A percentile compares a stretch with the other conserved stretches of the same genome.
Evolutionary conservation across 2,329 filamentous ascomycete species (phyloP).

Genomic region (Exophiala oligosperma): DNA sequence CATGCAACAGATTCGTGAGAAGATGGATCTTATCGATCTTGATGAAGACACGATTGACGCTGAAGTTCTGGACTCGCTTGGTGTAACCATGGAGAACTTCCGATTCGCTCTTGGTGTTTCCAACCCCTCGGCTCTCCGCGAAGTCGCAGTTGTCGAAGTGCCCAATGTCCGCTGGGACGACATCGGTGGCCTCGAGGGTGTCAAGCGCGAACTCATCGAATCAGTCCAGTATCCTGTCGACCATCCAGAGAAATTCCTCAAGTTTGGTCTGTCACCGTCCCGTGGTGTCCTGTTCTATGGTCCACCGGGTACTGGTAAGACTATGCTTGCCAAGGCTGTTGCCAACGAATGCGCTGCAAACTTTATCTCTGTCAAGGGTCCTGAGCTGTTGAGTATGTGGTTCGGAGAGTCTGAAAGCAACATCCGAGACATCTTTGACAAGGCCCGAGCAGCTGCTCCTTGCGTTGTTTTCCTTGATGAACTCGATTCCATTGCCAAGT

Average conservation of each 20-base stretch:
- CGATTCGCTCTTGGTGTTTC: conserved; percentile 95
- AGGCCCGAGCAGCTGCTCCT: conserved; percentile 94
- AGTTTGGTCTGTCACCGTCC: conserved; percentile 96
- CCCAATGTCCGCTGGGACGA: conserved; percentile 99
- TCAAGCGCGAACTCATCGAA: conserved; percentile 99
- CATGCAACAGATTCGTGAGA: conserved; percentile 99
- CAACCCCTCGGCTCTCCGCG: conserved; percentile 96
- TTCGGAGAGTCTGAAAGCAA: conserved; percentile 99
- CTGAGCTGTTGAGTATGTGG: conserved; percentile 99
- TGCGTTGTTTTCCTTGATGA: conserved; percentile 99
- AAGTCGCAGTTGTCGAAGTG: conserved; percentile 98
- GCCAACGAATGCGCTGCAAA: conserved; percentile 99
- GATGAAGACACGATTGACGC: conserved; percentile 99
- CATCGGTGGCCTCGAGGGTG: conserved; percentile 94
- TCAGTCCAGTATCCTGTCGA: conserved; percentile 98
- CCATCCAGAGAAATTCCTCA: conserved; percentile 99
- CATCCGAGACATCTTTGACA: conserved; percentile 99
- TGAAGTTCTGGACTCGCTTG: conserved; percentile 95
- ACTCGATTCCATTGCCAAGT: conserved; percentile 98
- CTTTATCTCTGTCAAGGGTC: conserved; percentile 99
- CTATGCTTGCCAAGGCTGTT: conserved; percentile 97
- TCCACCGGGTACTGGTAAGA: conserved; percentile 99
- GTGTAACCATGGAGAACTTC: conserved; percentile 99
- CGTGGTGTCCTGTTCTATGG: conserved; percentile 99
- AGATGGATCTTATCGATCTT: conserved; percentile 99